Base-by-base conservation (phyloP, 2,329 filamentous ascomycete species). In the Colletotrichum acutatum region DNA sequence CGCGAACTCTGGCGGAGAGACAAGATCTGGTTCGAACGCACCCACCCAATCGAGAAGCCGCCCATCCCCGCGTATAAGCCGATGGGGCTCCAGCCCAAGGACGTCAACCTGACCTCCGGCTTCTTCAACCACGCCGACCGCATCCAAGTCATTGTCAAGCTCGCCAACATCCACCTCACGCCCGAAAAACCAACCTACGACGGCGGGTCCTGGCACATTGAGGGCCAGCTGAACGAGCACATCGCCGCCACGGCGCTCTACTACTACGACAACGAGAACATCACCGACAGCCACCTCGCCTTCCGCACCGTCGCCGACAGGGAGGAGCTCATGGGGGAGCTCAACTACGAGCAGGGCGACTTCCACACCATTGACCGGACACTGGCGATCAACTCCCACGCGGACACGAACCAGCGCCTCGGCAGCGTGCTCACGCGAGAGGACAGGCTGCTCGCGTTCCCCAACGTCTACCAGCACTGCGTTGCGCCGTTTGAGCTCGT, bases 241-340 rank as follows among this genome's bases (percentile, higher is more conserved):
- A 92, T 94, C 49, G 87, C 86, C 75, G 90, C 90, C 0, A 90
- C 90, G 0, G 88, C 90, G 0, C 81, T 93, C 22, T 91, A 90
- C 79, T 91, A 91, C 78, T 90, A 90, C 75, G 88, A 91, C 72
- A 82, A 79, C 58, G 85, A 90, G 0, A 94, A 94, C 78, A 87
- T 92, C 63, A 87, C 87, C 0, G 83, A 87, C 1, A 85, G 84
- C 59, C 77, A 76, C 5, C 83, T 93, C 5, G 80, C 81, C 4
- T 91, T 92, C 77, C 86, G 82, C 9, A 87, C 86, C 19, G 71
- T 76, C 0, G 77, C 83, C 16, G 77, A 84, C 32, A 30, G 60
- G n/a, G 76, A 83, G 57, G 75, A 81, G 0, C 60, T 83, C 3
- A 28, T 26, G 1, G 53, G 71, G 46, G 54, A 76, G 0, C 75